Base-by-base conservation (phyloP, 2,329 filamentous ascomycete genomes). In the Nigrospora osmanthi region DNA sequence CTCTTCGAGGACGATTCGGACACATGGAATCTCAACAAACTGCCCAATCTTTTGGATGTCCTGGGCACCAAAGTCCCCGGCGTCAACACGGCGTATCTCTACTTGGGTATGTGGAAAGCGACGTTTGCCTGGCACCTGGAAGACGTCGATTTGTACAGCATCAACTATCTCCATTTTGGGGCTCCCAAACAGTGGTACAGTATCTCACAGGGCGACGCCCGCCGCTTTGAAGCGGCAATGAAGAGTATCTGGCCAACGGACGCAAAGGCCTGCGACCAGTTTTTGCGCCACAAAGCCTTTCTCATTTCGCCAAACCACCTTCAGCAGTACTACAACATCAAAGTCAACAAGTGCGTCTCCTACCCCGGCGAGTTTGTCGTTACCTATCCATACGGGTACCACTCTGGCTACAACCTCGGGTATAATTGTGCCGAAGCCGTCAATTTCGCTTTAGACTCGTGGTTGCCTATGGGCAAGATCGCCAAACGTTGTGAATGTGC, bases 141-240 rank as follows among this genome's bases (percentile, higher is more conserved):
- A 63, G 93, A 98, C 62, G 91, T 98, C 36, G 93, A 98, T 69
- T 78, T 98, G 5, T 98, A 98, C 80, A 97, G 90, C 63, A 98
- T 98, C 75, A 98, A 98, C 69, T 98, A 96, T 64, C 89, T 98
- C 48, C 93, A 98, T 60, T 98, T 98, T 63, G 93, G 93, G 44
- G 93, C 93, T 2, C 93, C 93, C 0, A 98, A 98, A 67, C 93
- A 98, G 64, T 98, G 93, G 93, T 98, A 98, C 69, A 96, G 90
- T 65, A 97, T 98, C 53, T 95, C 91, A 1, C 94, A 97, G 63
- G 87, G 87, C 52, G 93, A 98, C 62, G 89, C 91, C 13, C 81
- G 89, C 42, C 84, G 86, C 14, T 98, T 98, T 56, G 93, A 98
- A 65, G 81, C 83, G 34, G 91, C 89, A 36, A 98, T 98, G 93